Evolutionary conservation across 768 basidiomycete species (phyloP), one percentile per base, ranked within the genome.

Genomic region (Hemileccinum impolitum): DNA sequence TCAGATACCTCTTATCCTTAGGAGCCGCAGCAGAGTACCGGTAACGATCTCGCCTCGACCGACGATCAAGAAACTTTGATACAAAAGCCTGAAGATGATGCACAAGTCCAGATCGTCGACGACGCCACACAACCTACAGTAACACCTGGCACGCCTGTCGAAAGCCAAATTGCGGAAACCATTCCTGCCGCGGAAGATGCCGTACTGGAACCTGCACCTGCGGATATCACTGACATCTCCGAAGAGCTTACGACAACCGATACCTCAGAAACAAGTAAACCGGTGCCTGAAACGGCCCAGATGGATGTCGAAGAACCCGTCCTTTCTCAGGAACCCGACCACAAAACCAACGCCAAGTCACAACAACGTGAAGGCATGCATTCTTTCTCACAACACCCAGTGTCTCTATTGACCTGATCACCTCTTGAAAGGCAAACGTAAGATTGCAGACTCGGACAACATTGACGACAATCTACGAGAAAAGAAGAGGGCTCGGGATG

Each of bases 401-500:
- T 9, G 21, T 7, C 25, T 12, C 9, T 40, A 14, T 23, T 55
- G 10, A 65, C 26, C 13, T 3, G 3, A 12, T 21, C 21, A 5
- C 23, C 18, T 39, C 12, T 40, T 36, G 3, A 28, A 31, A 65
- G 64, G 56, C 31, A 65, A 65, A 47, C 65, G 64, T 52, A 65
- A 65, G 55, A 39, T 50, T 3, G 7, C 55, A 38, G 63, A 66
- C 25, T 42, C 50, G 18, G 64, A 61, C 5, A 56, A 38, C 46
- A 30, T 43, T 4, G 65, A 67, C 25, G 61, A 67, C 14, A 53
- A 21, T 32, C 30, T 25, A 10, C 55, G 63, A 18, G 65, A 67
- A 28, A 67, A 61, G 47, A 65, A 65, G 52, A 58, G 57, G 51
- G 40, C 45, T 50, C 64, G 64, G 3, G 64, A 62, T 3, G 62